phyloP scores from a whole-genome alignment of 192 early-diverging fungal species.

The Coemansia sp. region DNA sequence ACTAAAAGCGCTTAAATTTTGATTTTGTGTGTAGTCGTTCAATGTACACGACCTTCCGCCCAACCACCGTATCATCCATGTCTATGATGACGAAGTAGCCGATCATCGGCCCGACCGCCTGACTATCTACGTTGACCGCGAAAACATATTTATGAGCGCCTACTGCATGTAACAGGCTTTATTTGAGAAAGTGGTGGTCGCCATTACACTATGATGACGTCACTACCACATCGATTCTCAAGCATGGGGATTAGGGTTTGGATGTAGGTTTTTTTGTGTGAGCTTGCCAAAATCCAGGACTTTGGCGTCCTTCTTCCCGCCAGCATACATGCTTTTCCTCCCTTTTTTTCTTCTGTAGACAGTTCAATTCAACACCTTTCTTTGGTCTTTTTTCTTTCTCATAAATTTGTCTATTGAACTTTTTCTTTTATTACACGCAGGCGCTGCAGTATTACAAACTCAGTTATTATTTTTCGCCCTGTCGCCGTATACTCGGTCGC shows the following conservation, averaged over 20 bases:
- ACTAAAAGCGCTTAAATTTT: not conserved
- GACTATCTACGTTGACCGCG: constrained; percentile 50
- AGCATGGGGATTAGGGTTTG: constrained; percentile 1
- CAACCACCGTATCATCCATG: constrained; percentile 48
- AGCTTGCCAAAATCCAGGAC: not conserved
- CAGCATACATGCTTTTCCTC: not conserved
- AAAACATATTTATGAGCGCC: constrained; percentile 46
- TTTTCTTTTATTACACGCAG: not conserved
- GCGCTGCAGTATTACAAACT: constrained; percentile 1
- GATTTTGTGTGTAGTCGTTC: constrained; percentile 15
- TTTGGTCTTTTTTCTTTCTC: constrained; percentile 1
- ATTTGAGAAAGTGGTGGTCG: not conserved
- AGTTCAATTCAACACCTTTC: not conserved
- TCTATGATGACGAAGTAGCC: constrained; percentile 34
- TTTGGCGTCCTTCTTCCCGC: not conserved
- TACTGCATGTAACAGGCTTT: constrained; percentile 29
- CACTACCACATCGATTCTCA: not conserved
- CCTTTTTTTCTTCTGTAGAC: not conserved
- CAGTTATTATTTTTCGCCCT: constrained; percentile 2
- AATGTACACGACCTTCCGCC: constrained; percentile 43
- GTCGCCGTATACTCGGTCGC: constrained; percentile 7
- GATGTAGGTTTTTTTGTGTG: not conserved
- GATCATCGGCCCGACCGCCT: constrained; percentile 35
- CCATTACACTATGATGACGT: not conserved
- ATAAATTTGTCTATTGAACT: not conserved